Evolutionary conservation across 441 rosid species (phyloP), one percentile per base, ranked within the genome.

Genomic region (Metrosideros polymorpha): DNA sequence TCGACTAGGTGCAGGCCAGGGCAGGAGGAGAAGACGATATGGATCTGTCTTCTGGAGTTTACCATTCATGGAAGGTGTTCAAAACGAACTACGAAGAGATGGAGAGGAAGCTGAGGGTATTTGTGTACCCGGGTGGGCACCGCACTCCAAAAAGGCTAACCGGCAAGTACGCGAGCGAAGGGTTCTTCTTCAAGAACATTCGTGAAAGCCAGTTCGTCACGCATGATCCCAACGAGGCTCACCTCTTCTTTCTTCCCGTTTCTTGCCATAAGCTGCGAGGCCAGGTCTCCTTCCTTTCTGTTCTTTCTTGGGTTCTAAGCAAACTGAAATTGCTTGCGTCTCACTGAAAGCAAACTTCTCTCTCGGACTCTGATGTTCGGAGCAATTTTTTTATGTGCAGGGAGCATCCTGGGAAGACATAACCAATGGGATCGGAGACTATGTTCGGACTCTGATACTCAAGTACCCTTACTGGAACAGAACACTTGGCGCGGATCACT

Each of bases 161-260:
- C 5, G 79, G 82, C 22, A 83, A 83, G 54, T 76, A 84, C 39
- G 83, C 79, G 24, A 84, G 84, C 13, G 91, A 89, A 89, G 50
- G 49, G 12, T 84, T 50, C 66, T 89, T 88, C 89, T 86, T 89
- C 52, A 84, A 75, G 84, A 82, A 84, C 50, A 19, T 88, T 27
- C 76, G 39, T 22, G 83, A 63, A 27, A 84, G 88, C 79, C 71
- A 5, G n/a, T 88, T 90, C 39, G 7, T 77, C 47, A 88, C 89
- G 43, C 19, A 9, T 4, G 39, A 88, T 83, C 86, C 89, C 5
- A 0, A 45, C 0, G 8, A 57, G 82, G 91, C 90, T 55, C 87
- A 87, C 51, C 66, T 87, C 54, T 90, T 85, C 63, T 87, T 85
- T 27, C 54, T 90, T 52, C 90, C 90, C 10, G 30, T 87, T 88